These are phyloP conservation scores for Diversispora eburnea DNA, from an alignment of 192 early-diverging fungal species.

Conservation along the genomic window DNA sequence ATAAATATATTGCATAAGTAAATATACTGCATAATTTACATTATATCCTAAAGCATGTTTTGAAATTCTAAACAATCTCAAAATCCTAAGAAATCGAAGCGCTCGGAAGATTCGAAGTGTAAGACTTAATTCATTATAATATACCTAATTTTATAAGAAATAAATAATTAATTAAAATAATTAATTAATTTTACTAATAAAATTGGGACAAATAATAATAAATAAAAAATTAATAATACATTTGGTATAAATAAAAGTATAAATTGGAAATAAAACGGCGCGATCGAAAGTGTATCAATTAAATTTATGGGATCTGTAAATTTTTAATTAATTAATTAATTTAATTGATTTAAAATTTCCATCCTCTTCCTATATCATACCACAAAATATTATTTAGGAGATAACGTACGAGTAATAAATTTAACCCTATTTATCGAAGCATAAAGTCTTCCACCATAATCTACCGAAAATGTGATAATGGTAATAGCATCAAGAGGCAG, in stretches of 20 bases:
- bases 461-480: slow-evolving; percentile 5
- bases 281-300: slow-evolving; percentile 4
- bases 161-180: neutral
- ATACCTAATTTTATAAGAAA: neutral
- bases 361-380: no score
- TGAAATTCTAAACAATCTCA: neutral
- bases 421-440: slow-evolving; percentile 5
- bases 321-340: neutral
- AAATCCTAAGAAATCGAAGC: neutral
- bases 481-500: neutral
- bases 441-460: slow-evolving; percentile 20
- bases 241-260: neutral
- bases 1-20: neutral
- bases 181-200: neutral
- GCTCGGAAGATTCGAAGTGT: neutral
- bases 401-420: slow-evolving; percentile 11
- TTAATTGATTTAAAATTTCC: neutral
- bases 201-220: no score
- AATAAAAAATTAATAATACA: neutral
- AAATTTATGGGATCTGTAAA: neutral
- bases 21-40: slow-evolving; percentile 1
- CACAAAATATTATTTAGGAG: neutral
- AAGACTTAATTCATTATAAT: neutral
- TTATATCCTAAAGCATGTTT: neutral
- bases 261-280: slow-evolving; percentile 13